Conservation (phyloP, 177 flowering plant genomes). For the Vitis hybrid region DNA sequence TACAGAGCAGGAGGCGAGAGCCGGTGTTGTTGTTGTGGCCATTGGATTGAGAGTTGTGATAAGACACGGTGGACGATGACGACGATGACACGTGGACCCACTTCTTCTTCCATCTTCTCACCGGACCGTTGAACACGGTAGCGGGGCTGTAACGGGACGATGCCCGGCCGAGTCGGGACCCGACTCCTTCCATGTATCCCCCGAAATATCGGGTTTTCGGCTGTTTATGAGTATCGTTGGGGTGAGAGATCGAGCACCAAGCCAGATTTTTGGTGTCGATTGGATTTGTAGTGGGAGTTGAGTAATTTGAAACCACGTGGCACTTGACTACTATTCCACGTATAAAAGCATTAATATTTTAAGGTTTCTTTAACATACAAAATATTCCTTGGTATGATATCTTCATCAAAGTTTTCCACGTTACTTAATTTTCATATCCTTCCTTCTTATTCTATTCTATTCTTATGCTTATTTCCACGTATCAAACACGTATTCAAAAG, state of each 20-base stretch:
- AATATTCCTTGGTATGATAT: too few relatives aligned
- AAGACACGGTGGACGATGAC: constrained; percentile 5
- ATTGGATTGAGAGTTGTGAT: constrained; percentile 21
- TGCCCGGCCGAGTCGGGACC: constrained; percentile 45
- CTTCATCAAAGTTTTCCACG: too few relatives aligned
- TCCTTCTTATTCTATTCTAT: too few relatives aligned
- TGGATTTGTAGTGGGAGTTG: neutral
- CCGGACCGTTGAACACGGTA: constrained; percentile 51
- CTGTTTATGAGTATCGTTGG: neutral
- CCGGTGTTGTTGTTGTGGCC: constrained; percentile 8
- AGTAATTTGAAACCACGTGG: neutral
- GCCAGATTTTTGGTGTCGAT: neutral
- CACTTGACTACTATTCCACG: too few relatives aligned
- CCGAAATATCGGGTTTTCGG: neutral
- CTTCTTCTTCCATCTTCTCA: constrained; percentile 59
- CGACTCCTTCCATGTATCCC: constrained; percentile 41
- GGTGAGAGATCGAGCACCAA: neutral
- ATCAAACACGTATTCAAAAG: too few relatives aligned
- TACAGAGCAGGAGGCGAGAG: constrained; percentile 37
- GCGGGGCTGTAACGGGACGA: constrained; percentile 44
- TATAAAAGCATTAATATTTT: too few relatives aligned
- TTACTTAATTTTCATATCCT: too few relatives aligned
- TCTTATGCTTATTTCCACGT: too few relatives aligned
- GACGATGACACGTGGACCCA: constrained; percentile 44
- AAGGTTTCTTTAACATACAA: too few relatives aligned